Percentiles rank a stretch among this genome's conserved stretches.
phyloP scores from a whole-genome alignment of 495 filamentous ascomycete genomes.

The Evernia prunastri region DNA sequence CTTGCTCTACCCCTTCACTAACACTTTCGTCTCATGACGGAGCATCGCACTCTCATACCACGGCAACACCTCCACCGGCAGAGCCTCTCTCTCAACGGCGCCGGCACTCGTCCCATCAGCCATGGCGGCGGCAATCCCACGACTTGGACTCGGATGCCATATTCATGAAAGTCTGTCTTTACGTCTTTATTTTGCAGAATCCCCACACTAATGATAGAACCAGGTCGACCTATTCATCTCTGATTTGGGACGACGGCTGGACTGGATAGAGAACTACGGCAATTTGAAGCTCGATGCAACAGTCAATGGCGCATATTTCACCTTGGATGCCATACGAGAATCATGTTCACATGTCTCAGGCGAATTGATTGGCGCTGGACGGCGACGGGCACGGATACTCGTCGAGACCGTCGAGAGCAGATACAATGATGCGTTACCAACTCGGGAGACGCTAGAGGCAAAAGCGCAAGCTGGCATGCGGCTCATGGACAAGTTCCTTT shows the following conservation, averaged over 20 bases:
- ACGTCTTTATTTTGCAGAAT: neutral
- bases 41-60: slow-evolving; percentile 8
- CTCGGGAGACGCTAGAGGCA: slow-evolving; percentile 80
- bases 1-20: slow-evolving; percentile 41
- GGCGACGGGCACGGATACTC: slow-evolving; percentile 74
- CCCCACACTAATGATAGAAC: neutral
- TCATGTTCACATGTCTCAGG: slow-evolving; percentile 88
- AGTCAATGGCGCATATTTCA: slow-evolving; percentile 72
- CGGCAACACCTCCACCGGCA: neutral
- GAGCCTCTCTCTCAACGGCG: slow-evolving; percentile 33
- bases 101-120: slow-evolving; percentile 59
- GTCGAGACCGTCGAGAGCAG: slow-evolving; percentile 89
- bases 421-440: slow-evolving; percentile 82
- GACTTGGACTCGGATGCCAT: slow-evolving; percentile 63
- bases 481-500: slow-evolving; percentile 73
- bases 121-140: slow-evolving; percentile 53
- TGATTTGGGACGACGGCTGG: slow-evolving; percentile 77
- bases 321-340: slow-evolving; percentile 77
- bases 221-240: slow-evolving; percentile 85
- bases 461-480: slow-evolving; percentile 84
- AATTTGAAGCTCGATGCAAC: slow-evolving; percentile 76
- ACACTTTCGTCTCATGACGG: slow-evolving; percentile 41
- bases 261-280: slow-evolving; percentile 83
- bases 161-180: slow-evolving; percentile 50
- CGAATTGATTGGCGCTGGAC: slow-evolving; percentile 80